phyloP scores from a whole-genome alignment of 495 filamentous ascomycete species.

The Penicillium waksmanii region DNA sequence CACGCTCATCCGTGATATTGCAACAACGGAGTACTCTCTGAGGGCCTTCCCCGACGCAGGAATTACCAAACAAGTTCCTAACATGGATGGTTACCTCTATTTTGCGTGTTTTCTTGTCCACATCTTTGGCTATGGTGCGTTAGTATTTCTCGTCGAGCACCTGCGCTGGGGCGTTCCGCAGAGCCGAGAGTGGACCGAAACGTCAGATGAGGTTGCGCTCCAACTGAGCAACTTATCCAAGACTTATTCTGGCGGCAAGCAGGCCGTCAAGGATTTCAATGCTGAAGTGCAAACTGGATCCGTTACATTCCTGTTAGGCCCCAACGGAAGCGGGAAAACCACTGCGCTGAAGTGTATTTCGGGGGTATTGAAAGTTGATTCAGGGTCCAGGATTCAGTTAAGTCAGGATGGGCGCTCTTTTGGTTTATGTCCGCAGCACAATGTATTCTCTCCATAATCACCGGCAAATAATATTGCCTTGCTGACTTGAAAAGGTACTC shows the following conservation, averaged over 20 bases:
- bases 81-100: constrained; percentile 1
- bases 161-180: neutral
- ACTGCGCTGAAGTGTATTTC: constrained; percentile 87
- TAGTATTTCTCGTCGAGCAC: constrained; percentile 2
- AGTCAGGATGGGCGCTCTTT: constrained; percentile 68
- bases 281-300: neutral
- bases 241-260: neutral
- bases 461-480: neutral
- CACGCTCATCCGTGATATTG: constrained; percentile 1
- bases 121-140: neutral
- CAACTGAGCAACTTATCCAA: neutral
- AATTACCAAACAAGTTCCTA: neutral
- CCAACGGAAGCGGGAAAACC: constrained; percentile 85
- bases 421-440: constrained; percentile 88
- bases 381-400: constrained; percentile 62
- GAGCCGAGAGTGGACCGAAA: constrained; percentile 2
- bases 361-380: constrained; percentile 71
- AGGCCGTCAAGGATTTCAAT: neutral
- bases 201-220: neutral
- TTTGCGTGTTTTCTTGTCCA: constrained; percentile 2
- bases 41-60: neutral
- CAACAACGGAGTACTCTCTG: constrained; percentile 2
- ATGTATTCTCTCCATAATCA: constrained; percentile 44
- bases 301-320: constrained; percentile 64
- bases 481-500: constrained; percentile 47